Base-by-base conservation (phyloP, 225 moss, liverwort and hornwort species). In the Neckera pumila region DNA sequence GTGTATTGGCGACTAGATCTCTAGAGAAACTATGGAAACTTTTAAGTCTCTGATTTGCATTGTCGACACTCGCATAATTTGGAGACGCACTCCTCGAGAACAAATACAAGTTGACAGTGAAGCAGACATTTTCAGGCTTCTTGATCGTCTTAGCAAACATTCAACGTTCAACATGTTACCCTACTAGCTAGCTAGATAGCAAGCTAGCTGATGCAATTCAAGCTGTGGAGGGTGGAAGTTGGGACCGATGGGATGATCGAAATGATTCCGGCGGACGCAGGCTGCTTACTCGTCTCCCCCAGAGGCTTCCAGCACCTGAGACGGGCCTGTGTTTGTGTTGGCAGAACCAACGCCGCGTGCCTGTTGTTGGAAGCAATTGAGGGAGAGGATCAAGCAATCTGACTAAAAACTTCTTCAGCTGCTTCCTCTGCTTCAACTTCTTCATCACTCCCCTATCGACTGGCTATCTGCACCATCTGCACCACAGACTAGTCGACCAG, bases 291-390 rank as follows among this genome's bases (percentile, higher is more conserved):
- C 91, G 84, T 93, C 93, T 87, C 93, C 94, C 89, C 60, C 93
- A 93, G 80, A 93, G 89, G 92, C 91, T 92, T 90, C 93, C 91
- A 94, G 81, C 91, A 91, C 54, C 90, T 91, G 84, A 53, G 45
- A 75, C 90, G 86, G 89, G 86, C 81, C 43, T 43, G 73, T 43
- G 53, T 8, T 60, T 49, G 36, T 31, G 40, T 59, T 65, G 57
- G 13, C 66, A 73, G 56, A 76, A 76, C 34, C 38, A 61, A 71
- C 81, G 42, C 82, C 87, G 15, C 88, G 90, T 67, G 25, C 85
- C 92, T 92, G 89, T 91, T 92, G 92, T 92, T 94, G 93, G 94
- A 93, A 94, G 94, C 94, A 91, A 90, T 93, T 94, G 94, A 94
- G 94, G 93, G 93, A 94, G 93, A 94, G 91, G 91, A 94, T 89